A percentile compares a stretch with the other conserved stretches of the same genome.
Conservation (phyloP, 1,139 yeast species). For the Pichia sp. region DNA sequence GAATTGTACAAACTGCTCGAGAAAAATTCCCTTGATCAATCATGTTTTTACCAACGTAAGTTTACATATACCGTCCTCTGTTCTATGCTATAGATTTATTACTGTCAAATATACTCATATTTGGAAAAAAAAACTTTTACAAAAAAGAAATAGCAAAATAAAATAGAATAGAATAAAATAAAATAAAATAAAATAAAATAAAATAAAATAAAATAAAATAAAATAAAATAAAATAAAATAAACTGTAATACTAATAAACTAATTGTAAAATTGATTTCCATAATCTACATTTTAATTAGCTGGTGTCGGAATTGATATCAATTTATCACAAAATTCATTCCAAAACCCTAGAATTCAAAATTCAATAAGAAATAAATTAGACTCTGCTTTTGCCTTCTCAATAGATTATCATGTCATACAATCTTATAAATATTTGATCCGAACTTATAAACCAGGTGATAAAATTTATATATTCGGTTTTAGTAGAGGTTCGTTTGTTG, state of each 20-base stretch:
- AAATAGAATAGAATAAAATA: too few relatives aligned
- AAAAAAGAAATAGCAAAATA: too few relatives aligned
- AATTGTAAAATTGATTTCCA: too few relatives aligned
- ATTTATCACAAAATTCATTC: slow-evolving; percentile 32
- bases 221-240: too few relatives aligned
- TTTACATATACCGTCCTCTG: neutral
- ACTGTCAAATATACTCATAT: too few relatives aligned
- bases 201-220: too few relatives aligned
- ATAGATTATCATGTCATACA: slow-evolving; percentile 49
- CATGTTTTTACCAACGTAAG: slow-evolving; percentile 55
- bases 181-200: too few relatives aligned
- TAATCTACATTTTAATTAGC: slow-evolving; percentile 26
- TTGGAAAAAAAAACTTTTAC: neutral
- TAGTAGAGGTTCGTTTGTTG: slow-evolving; percentile 62
- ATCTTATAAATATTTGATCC: slow-evolving; percentile 49
- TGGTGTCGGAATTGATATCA: slow-evolving; percentile 51
- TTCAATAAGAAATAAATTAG: slow-evolving; percentile 27
- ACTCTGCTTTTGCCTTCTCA: slow-evolving; percentile 48
- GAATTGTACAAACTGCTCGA: slow-evolving; percentile 48
- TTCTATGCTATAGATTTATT: too few relatives aligned
- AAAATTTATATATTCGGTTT: slow-evolving; percentile 51
- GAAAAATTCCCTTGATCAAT: slow-evolving; percentile 34
- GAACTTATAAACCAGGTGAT: slow-evolving; percentile 43
- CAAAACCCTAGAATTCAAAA: neutral
- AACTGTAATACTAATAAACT: too few relatives aligned